Percentiles rank a stretch among this genome's conserved stretches.
phyloP scores from a whole-genome alignment of 140 eudicot genomes.

The Stevia rebaudiana region DNA sequence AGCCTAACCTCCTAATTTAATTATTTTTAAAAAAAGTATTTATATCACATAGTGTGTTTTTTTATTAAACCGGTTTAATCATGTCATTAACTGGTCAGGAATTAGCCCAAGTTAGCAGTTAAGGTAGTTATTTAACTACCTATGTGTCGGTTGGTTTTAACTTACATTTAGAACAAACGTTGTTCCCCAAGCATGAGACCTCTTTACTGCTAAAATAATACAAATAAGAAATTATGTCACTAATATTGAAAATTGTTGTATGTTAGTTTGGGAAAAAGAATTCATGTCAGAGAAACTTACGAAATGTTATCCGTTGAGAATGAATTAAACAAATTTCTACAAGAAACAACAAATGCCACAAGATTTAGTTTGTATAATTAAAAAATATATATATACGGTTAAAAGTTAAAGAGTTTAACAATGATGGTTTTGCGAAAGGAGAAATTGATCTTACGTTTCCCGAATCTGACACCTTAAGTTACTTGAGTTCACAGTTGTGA shows the following conservation, averaged over 20 bases:
- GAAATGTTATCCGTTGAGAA: constrained; percentile 33
- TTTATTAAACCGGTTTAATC: too few relatives aligned
- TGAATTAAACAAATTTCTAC: constrained; percentile 63
- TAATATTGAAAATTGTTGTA: constrained; percentile 10
- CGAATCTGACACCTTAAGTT: constrained; percentile 31
- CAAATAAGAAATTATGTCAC: background rate
- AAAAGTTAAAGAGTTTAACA: background rate
- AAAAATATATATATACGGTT: background rate
- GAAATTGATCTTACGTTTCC: constrained; percentile 36
- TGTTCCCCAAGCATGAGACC: constrained; percentile 50
- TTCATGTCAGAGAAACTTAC: constrained; percentile 39
- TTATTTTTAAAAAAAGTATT: too few relatives aligned
- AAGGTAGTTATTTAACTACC: too few relatives aligned
- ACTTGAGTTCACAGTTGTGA: constrained; percentile 25
- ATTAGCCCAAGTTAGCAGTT: too few relatives aligned
- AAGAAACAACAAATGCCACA: background rate
- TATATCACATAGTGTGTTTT: too few relatives aligned
- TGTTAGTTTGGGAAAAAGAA: background rate
- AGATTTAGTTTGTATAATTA: constrained; percentile 1
- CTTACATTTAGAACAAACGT: constrained; percentile 42
- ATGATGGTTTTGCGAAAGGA: background rate
- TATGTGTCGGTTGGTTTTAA: background rate
- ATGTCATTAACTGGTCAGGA: too few relatives aligned
- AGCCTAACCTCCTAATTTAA: too few relatives aligned
- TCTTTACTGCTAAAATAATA: constrained; percentile 32